Conservation (phyloP, 208 protist genomes). For the Balamuthia mandrillaris region DNA sequence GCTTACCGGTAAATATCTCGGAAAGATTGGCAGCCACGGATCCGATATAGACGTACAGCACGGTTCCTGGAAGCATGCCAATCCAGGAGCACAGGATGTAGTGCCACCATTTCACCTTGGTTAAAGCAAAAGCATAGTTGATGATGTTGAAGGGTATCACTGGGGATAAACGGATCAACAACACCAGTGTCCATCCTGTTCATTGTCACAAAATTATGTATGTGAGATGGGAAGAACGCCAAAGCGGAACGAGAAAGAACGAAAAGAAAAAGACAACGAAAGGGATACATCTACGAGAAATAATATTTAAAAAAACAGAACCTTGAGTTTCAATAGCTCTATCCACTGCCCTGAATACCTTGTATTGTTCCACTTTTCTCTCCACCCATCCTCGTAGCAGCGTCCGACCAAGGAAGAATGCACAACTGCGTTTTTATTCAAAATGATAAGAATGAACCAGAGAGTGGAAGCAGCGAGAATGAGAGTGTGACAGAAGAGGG, state of each 20-base stretch:
- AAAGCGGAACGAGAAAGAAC: no score
- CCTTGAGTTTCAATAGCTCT: background rate
- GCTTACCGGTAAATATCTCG: no score
- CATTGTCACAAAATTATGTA: background rate
- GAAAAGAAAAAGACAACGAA: no score
- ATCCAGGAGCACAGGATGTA: background rate
- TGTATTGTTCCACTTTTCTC: background rate
- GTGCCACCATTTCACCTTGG: background rate
- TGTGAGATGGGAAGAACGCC: no score
- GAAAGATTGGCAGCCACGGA: no score
- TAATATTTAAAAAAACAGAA: no score
- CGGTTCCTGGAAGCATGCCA: background rate
- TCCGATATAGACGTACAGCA: background rate
- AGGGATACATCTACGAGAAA: no score
- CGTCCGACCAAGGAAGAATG: no score
- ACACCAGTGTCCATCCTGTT: background rate
- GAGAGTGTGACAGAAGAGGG: no score
- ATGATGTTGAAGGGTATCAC: background rate
- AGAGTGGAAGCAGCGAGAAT: no score
- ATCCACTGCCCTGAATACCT: background rate
- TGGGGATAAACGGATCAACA: background rate
- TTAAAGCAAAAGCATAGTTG: constrained; percentile 1
- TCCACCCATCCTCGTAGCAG: background rate
- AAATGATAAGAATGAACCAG: no score
- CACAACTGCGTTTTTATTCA: no score